A percentile compares a stretch with the other conserved stretches of the same genome.
These are phyloP conservation scores for Wickerhamomyces alni DNA, from an alignment of 805 yeast genomes.

Conservation along the genomic window DNA sequence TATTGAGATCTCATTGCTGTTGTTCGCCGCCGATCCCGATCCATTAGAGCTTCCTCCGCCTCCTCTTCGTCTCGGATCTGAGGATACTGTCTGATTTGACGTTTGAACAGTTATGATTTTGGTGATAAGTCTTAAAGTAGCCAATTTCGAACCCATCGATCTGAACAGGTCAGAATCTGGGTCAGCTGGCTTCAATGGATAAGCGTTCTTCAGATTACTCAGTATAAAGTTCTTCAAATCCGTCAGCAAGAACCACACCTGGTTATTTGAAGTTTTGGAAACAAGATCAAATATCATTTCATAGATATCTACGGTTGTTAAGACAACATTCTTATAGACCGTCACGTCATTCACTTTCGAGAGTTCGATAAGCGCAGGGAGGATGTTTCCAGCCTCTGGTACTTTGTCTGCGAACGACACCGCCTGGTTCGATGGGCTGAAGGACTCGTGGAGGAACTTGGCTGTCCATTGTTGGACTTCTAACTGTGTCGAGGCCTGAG, in stretches of 20 bases:
- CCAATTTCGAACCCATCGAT: conserved; percentile 55
- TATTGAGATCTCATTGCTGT: conserved; percentile 18
- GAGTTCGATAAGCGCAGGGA: conserved; percentile 11
- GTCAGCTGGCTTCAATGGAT: conserved; percentile 39
- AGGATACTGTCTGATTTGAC: conserved; percentile 15
- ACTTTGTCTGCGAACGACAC: conserved; percentile 14
- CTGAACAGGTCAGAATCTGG: conserved; percentile 29
- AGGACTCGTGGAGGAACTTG: conserved; percentile 16
- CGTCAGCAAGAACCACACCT: conserved; percentile 49
- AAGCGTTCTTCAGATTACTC: conserved; percentile 51
- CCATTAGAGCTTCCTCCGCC: conserved; percentile 1
- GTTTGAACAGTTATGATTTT: conserved; percentile 50
- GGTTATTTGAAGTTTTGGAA: conserved; percentile 32
- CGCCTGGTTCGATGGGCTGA: conserved; percentile 10
- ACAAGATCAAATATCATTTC: conserved; percentile 40
- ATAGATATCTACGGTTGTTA: conserved; percentile 37
- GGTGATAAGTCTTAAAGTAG: conserved; percentile 69
- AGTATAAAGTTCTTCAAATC: conserved; percentile 54
- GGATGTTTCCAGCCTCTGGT: conserved; percentile 6
- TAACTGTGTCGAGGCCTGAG: conserved; percentile 6
- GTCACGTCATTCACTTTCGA: conserved; percentile 21
- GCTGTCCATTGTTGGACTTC: conserved; percentile 22
- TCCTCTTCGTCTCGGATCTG: conserved; percentile 23
- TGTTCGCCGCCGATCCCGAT: not conserved
- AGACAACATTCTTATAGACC: conserved; percentile 32